These are phyloP conservation scores for Ilex aquifolium DNA, from an alignment of 257 asterid genomes.

Conservation along the genomic window DNA sequence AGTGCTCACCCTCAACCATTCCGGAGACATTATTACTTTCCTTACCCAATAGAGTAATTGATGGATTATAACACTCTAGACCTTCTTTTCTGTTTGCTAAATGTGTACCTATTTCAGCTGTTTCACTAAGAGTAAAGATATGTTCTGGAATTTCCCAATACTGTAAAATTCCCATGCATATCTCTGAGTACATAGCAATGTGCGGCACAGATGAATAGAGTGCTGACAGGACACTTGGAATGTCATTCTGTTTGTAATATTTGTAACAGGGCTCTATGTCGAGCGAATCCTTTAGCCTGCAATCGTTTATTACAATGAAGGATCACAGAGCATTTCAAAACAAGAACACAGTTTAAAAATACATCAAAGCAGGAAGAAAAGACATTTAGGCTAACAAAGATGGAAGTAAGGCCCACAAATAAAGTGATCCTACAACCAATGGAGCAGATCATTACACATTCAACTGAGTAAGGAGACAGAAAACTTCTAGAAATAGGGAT, in stretches of 20 bases:
- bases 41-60: slow-evolving; percentile 21
- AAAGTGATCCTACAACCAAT: not conserved
- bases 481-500: slow-evolving; percentile 15
- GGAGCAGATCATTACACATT: not conserved
- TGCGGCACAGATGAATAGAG: slow-evolving; percentile 41
- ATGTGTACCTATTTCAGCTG: slow-evolving; percentile 27
- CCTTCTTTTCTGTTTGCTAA: slow-evolving; percentile 19
- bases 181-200: slow-evolving; percentile 40
- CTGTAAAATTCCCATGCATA: slow-evolving; percentile 60
- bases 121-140: slow-evolving; percentile 20
- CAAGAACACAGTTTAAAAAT: not conserved
- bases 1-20: slow-evolving; percentile 24
- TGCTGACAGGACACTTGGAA: slow-evolving; percentile 46
- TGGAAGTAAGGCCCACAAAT: not conserved
- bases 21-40: slow-evolving; percentile 9
- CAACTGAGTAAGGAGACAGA: not conserved
- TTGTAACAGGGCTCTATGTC: slow-evolving; percentile 35
- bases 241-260: slow-evolving; percentile 53
- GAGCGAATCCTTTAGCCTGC: slow-evolving; percentile 49
- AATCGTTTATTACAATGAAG: slow-evolving; percentile 7
- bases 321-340: not conserved
- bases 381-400: not conserved
- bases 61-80: slow-evolving; percentile 21
- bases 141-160: slow-evolving; percentile 53
- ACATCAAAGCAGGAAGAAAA: not conserved